A percentile compares a stretch with the other conserved stretches of the same genome.
Conservation (phyloP, 192 early-diverging fungal genomes). For the Haplosporangium gracile region DNA sequence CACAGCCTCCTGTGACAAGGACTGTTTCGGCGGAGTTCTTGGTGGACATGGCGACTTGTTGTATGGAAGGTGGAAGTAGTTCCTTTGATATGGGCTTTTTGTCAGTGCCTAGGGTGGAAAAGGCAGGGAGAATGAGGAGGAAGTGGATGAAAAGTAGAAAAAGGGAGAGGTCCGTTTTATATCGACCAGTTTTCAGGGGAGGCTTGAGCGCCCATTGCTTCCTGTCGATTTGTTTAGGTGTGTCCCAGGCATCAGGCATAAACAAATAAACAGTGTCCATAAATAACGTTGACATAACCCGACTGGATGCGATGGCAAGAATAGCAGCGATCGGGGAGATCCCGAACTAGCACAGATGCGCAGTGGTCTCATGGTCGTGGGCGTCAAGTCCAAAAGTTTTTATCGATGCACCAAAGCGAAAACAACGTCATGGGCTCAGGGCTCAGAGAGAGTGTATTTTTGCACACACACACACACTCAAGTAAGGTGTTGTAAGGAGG, state of each 20-base stretch:
- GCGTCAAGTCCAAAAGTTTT: background rate
- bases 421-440: background rate
- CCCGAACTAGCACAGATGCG: background rate
- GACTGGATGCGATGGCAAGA: background rate
- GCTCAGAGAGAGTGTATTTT: background rate
- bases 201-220: background rate
- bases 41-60: constrained; percentile 1
- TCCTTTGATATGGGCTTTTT: background rate
- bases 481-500: background rate
- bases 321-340: background rate
- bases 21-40: constrained; percentile 21
- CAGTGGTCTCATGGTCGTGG: background rate
- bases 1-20: constrained; percentile 81
- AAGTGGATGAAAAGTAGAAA: background rate
- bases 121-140: background rate
- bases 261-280: background rate
- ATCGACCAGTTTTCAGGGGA: background rate
- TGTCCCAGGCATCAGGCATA: background rate
- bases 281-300: background rate
- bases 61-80: background rate
- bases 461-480: too few species aligned
- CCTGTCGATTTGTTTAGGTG: background rate
- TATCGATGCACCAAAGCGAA: too few species aligned
- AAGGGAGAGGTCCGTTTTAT: background rate
- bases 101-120: background rate